Evolutionary conservation across 208 protist genomes (phyloP).

Genomic region (Crithidia sp.): DNA sequence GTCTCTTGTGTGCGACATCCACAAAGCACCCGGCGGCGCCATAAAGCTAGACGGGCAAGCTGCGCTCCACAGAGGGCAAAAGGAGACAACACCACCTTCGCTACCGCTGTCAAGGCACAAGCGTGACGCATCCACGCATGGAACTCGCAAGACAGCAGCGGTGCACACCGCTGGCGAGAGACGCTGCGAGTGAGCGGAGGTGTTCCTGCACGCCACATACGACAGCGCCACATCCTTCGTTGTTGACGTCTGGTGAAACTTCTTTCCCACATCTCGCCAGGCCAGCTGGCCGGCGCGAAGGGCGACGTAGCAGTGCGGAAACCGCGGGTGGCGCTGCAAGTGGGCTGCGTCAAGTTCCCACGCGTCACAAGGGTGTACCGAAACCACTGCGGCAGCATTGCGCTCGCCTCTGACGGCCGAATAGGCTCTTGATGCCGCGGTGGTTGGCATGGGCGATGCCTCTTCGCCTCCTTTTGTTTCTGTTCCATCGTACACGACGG

Average conservation of each 20-base stretch:
- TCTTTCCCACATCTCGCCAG: slow-evolving; percentile 1
- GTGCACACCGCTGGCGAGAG: slow-evolving; percentile 29
- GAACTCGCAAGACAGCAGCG: slow-evolving; percentile 24
- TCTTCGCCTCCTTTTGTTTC: too few relatives aligned
- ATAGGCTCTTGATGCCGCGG: not conserved
- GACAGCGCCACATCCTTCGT: not conserved
- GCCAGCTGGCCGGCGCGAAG: slow-evolving; percentile 20
- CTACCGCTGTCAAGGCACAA: too few relatives aligned
- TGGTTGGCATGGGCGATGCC: too few relatives aligned
- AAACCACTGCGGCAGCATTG: not conserved
- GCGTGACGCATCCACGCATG: slow-evolving; percentile 13
- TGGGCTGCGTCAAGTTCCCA: slow-evolving; percentile 21
- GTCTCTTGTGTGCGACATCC: slow-evolving; percentile 17
- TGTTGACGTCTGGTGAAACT: not conserved
- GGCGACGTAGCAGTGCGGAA: slow-evolving; percentile 22
- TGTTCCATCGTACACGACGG: not conserved
- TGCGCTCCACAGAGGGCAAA: too few relatives aligned
- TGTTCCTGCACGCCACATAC: not conserved
- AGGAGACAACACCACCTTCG: too few relatives aligned
- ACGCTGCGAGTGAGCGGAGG: not conserved
- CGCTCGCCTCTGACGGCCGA: not conserved
- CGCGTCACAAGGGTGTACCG: slow-evolving; percentile 18
- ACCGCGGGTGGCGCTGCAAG: slow-evolving; percentile 19
- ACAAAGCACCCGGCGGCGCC: not conserved
- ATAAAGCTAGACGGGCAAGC: too few relatives aligned